Conservation (phyloP, 371 early-diverging fungal species). For the Mucor velutinosus region DNA sequence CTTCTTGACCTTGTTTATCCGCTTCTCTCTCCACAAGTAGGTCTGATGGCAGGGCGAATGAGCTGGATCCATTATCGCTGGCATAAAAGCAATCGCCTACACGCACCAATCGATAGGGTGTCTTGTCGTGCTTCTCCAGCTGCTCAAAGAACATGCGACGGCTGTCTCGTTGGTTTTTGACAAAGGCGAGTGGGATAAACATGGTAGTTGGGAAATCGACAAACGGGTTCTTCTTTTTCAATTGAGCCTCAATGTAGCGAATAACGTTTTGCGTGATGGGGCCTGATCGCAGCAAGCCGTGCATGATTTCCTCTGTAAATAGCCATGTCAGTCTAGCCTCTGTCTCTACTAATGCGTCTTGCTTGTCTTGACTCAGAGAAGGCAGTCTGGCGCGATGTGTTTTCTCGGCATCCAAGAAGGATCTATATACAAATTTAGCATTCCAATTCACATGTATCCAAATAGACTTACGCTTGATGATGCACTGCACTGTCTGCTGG, state of each 20-base stretch:
- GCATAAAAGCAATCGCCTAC: conserved; percentile 68
- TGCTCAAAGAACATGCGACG: conserved; percentile 63
- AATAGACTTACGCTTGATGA: conserved; percentile 33
- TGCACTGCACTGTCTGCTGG: conserved; percentile 30
- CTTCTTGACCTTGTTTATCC: background rate
- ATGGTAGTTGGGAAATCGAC: conserved; percentile 68
- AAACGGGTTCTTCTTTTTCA: conserved; percentile 67
- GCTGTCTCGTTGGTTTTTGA: conserved; percentile 50
- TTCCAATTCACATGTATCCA: background rate
- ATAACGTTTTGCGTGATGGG: conserved; percentile 60
- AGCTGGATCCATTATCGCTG: conserved; percentile 40
- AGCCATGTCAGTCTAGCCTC: conserved; percentile 64
- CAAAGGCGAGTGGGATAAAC: conserved; percentile 64
- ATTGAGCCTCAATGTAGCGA: conserved; percentile 61
- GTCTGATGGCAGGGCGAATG: background rate
- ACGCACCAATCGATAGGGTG: conserved; percentile 55
- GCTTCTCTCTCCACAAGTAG: background rate
- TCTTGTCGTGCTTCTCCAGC: conserved; percentile 49
- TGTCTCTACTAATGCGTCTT: conserved; percentile 63
- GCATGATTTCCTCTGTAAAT: conserved; percentile 79
- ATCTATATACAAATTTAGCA: conserved; percentile 5
- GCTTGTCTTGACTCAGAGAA: conserved; percentile 54
- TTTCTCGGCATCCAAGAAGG: conserved; percentile 35
- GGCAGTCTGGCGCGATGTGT: conserved; percentile 41
- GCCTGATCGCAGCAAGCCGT: conserved; percentile 63